These are phyloP conservation scores for Ramaria sp. DNA, from an alignment of 768 basidiomycete species.

Conservation along the genomic window DNA sequence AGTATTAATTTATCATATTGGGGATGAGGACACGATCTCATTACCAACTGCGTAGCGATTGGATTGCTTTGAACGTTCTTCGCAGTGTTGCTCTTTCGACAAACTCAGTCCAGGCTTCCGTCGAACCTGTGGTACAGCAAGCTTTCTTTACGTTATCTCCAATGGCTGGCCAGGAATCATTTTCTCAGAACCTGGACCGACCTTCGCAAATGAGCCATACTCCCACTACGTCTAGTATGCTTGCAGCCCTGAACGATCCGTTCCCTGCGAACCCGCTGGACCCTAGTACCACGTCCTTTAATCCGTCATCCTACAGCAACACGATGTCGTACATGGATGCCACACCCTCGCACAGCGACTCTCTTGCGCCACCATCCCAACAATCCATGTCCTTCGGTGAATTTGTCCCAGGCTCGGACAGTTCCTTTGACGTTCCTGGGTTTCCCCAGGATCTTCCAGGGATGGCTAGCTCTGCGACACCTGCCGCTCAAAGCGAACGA, in stretches of 20 bases:
- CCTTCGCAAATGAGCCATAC: constrained; percentile 66
- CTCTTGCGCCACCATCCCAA: constrained; percentile 43
- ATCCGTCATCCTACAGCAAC: constrained; percentile 20
- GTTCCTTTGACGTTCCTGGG: constrained; percentile 52
- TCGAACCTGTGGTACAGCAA: constrained; percentile 86
- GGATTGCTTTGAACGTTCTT: constrained; percentile 85
- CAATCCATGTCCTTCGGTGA: constrained; percentile 61
- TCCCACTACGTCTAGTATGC: constrained; percentile 84
- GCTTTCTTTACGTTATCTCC: constrained; percentile 80
- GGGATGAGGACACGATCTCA: not conserved
- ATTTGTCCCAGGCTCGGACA: constrained; percentile 44
- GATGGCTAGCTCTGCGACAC: constrained; percentile 15
- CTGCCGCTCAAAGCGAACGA: constrained; percentile 45
- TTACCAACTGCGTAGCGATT: constrained; percentile 45
- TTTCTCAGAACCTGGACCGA: constrained; percentile 47
- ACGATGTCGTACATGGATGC: constrained; percentile 72
- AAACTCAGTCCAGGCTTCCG: constrained; percentile 84
- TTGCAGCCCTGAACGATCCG: constrained; percentile 69
- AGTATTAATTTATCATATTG: constrained; percentile 21
- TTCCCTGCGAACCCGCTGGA: constrained; percentile 61
- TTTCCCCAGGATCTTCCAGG: constrained; percentile 50
- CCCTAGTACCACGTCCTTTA: constrained; percentile 48
- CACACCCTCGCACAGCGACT: constrained; percentile 50
- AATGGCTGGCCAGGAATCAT: constrained; percentile 82
- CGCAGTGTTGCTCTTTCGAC: constrained; percentile 81